Evolutionary conservation across 1,284 basidiomycete species (phyloP).

Genomic region (Apiotrichum gracile): DNA sequence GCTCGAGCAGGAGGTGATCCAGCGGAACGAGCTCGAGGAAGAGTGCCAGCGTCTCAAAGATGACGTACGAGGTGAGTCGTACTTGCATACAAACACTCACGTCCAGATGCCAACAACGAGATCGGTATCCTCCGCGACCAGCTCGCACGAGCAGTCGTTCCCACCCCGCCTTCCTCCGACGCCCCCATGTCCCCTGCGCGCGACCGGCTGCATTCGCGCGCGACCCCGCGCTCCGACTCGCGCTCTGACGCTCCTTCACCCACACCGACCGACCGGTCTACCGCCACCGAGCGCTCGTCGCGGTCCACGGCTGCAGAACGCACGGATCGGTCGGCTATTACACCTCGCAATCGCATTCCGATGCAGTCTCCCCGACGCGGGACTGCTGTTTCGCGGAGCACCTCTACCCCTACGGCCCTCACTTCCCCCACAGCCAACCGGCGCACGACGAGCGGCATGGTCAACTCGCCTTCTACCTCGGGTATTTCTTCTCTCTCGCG

Average conservation of each 20-base stretch:
- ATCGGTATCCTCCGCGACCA: conserved; percentile 75
- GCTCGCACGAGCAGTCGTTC: conserved; percentile 19
- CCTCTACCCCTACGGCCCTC: conserved; percentile 19
- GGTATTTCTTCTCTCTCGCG: conserved; percentile 29
- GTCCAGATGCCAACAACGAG: conserved; percentile 63
- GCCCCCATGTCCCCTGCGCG: conserved; percentile 35
- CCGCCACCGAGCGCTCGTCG: neutral
- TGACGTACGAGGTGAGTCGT: conserved; percentile 72
- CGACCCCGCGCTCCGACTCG: conserved; percentile 14
- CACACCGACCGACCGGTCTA: neutral
- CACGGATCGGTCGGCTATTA: neutral
- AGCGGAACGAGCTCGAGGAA: conserved; percentile 84
- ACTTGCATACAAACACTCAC: neutral
- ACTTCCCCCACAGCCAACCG: conserved; percentile 13
- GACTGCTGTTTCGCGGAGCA: conserved; percentile 3
- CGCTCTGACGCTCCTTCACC: conserved; percentile 2
- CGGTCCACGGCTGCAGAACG: neutral
- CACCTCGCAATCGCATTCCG: neutral
- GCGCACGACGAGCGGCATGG: neutral
- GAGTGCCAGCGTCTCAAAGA: conserved; percentile 88
- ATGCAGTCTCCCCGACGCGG: conserved; percentile 1
- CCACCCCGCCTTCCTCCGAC: conserved; percentile 36
- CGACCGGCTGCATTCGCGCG: conserved; percentile 12
- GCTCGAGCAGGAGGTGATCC: conserved; percentile 91
- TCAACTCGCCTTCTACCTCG: conserved; percentile 23